phyloP scores from a whole-genome alignment of 2,329 filamentous ascomycete genomes.

The Fusarium scirpi region DNA sequence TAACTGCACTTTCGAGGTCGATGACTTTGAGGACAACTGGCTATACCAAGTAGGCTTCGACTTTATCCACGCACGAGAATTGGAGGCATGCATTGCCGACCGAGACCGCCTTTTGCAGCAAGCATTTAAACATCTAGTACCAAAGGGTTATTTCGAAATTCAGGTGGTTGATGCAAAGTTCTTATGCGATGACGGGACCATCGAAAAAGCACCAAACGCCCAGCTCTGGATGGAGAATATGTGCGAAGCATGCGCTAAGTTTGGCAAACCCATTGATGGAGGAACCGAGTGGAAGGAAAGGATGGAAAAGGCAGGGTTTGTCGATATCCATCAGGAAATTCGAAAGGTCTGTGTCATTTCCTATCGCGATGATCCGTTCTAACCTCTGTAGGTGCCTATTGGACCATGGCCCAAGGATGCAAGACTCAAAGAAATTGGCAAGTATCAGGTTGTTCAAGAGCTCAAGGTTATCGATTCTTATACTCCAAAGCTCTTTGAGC shows the following conservation, averaged over 20 bases:
- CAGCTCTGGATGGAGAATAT: conserved; percentile 12
- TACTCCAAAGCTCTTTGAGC: conserved; percentile 29
- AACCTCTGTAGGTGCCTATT: conserved; percentile 13
- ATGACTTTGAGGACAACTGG: conserved; percentile 30
- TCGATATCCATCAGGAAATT: conserved; percentile 11
- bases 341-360: neutral
- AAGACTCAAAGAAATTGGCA: conserved; percentile 27
- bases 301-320: conserved; percentile 9
- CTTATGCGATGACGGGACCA: conserved; percentile 14
- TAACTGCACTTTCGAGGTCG: conserved; percentile 29
- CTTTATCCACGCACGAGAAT: conserved; percentile 26
- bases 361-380: neutral
- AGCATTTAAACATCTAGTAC: neutral
- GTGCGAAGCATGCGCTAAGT: conserved; percentile 16
- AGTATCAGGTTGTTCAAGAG: conserved; percentile 25
- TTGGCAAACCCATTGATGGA: conserved; percentile 22
- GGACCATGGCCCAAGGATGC: conserved; percentile 23
- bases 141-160: conserved; percentile 17
- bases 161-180: conserved; percentile 14
- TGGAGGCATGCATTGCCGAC: conserved; percentile 17
- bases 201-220: conserved; percentile 8
- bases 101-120: neutral
- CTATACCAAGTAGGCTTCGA: conserved; percentile 14
- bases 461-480: conserved; percentile 28
- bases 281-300: conserved; percentile 11